phyloP scores from a whole-genome alignment of 306 rosid genomes.

The Prunus kanzakura region DNA sequence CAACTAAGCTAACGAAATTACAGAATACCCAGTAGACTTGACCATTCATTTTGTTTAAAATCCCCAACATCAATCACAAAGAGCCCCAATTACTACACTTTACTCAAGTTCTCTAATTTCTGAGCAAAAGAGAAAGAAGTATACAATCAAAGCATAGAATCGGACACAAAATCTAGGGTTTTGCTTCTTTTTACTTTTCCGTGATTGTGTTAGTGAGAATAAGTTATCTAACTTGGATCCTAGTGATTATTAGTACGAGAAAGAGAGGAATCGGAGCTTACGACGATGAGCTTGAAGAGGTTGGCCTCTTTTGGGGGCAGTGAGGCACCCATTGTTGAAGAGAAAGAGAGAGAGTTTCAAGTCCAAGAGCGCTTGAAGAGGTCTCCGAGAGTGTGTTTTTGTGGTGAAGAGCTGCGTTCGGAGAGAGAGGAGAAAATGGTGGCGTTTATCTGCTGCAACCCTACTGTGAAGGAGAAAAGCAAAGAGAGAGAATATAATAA shows the following conservation, averaged over 20 bases:
- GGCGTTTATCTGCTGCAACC: slow-evolving; percentile 75
- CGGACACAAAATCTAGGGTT: slow-evolving; percentile 16
- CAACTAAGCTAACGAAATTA: slow-evolving; percentile 1
- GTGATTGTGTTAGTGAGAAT: background rate
- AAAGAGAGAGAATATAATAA: background rate
- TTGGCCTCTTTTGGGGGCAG: slow-evolving; percentile 90
- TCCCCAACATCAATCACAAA: slow-evolving; percentile 5
- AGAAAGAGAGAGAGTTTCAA: slow-evolving; percentile 1
- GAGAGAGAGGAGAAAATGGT: slow-evolving; percentile 25
- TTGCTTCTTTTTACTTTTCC: background rate
- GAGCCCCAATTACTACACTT: background rate
- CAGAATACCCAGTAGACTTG: background rate
- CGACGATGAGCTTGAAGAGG: slow-evolving; percentile 99
- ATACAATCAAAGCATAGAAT: slow-evolving; percentile 3
- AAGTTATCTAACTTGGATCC: slow-evolving; percentile 29
- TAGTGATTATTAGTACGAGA: slow-evolving; percentile 6
- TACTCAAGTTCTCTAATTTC: background rate
- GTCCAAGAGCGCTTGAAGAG: background rate
- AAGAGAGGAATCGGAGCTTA: slow-evolving; percentile 49
- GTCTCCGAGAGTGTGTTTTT: slow-evolving; percentile 7
- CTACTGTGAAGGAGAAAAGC: slow-evolving; percentile 40
- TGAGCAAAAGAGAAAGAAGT: background rate
- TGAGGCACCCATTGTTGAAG: slow-evolving; percentile 81
- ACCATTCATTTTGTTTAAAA: background rate
- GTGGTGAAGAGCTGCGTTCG: slow-evolving; percentile 13